phyloP scores from a whole-genome alignment of 257 asterid species.

The Fraxinus quadrangulata region DNA sequence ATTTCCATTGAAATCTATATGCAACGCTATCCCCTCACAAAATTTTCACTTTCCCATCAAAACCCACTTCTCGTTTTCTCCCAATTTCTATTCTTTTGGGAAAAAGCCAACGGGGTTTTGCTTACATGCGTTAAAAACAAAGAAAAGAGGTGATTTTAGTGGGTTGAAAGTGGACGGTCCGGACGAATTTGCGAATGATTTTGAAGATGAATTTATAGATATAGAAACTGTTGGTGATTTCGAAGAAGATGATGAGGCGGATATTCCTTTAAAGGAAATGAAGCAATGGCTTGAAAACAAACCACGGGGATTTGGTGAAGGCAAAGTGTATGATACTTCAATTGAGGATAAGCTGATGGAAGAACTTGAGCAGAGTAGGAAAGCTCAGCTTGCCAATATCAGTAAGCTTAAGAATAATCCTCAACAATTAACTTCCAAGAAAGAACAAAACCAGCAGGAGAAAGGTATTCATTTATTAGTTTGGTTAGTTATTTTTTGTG shows the following conservation, averaged over 20 bases:
- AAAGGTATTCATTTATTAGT: conserved; percentile 48
- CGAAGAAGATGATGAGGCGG: conserved; percentile 35
- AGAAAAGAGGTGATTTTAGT: conserved; percentile 32
- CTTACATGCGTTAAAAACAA: conserved; percentile 39
- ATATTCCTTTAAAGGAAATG: conserved; percentile 66
- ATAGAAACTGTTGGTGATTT: conserved; percentile 37
- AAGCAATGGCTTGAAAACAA: conserved; percentile 63
- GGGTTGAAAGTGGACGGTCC: conserved; percentile 42
- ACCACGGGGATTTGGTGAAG: conserved; percentile 96
- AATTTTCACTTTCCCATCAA: conserved; percentile 33
- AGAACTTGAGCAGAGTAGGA: conserved; percentile 79
- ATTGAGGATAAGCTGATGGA: conserved; percentile 86
- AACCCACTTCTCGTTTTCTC: conserved; percentile 33
- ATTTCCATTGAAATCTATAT: conserved; percentile 43
- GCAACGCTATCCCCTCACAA: conserved; percentile 28
- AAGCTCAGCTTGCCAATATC: conserved; percentile 77
- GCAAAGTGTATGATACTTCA: conserved; percentile 77
- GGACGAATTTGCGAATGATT: conserved; percentile 40
- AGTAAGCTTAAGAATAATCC: conserved; percentile 69
- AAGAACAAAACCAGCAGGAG: conserved; percentile 38
- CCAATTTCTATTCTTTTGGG: conserved; percentile 25
- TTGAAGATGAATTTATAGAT: conserved; percentile 39
- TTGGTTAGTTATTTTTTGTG: neutral
- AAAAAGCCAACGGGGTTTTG: conserved; percentile 37
- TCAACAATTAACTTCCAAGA: conserved; percentile 32